Base-by-base conservation (phyloP, 805 yeast genomes). In the Wickerhamomyces subpelliculosus region DNA sequence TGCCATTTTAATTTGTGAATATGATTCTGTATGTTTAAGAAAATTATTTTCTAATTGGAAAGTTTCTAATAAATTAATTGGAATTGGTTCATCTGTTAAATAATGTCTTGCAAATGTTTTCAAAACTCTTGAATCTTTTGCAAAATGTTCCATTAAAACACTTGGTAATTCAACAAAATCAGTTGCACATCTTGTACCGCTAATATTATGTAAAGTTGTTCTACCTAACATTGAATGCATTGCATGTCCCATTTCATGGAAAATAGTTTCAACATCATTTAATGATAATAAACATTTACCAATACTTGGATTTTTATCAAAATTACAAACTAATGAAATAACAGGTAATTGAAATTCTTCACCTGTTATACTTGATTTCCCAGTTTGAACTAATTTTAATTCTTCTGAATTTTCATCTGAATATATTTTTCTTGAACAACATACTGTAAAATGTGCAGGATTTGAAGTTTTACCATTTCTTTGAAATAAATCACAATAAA, bases 161-260 rank as follows among this genome's bases (percentile, higher is more conserved):
- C 96, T 87, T 2, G 98, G 98, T 32, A 93, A 64, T 59, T 93
- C 98, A 14, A 93, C 98, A 63, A 93, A 93, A 58, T 93, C 98
- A 0, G 97, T 86, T 5, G 86, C 84, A 57, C 97, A 90, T 42
- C 98, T 71, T 0, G 98, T 93, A 4, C 98, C 98, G 25, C 94
- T 80, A 8, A 90, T 82, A 57, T 88, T 93, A 57, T 93, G 98
- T 37, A 90, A 63, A 31, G 80, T 70, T 0, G 98, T 93, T 44
- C 90, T 72, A 0, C 97, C 98, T 17, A 93, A 64, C 96, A 93
- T 90, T 3, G 97, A 86, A 58, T 93, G 98, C 76, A 93, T 84
- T 1, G 97, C 97, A 60, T 93, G 98, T 1, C 98, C 98, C 96
- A 93, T 88, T 61, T 93, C 98, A 61, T 93, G 98, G 65, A 93